Base-by-base conservation (phyloP, 2,329 filamentous ascomycete species). In the Penicillium sp. region DNA sequence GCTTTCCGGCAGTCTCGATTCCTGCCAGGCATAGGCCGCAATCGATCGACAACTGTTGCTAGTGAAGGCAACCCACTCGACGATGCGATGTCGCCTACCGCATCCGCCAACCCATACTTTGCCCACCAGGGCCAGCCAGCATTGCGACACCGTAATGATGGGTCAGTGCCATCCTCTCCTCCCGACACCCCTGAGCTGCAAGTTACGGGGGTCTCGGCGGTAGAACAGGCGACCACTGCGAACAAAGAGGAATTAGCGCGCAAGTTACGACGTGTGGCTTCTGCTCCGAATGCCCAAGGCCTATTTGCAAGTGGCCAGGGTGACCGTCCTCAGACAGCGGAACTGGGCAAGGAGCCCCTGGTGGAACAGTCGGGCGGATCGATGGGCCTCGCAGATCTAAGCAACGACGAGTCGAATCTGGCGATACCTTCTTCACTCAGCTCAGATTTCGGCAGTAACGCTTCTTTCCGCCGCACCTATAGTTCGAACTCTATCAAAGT, bases 401-500 rank as follows among this genome's bases (percentile, higher is more conserved):
- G 62, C 33, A 54, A 61, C 10, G 67, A 70, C 59, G 60, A 70
- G 57, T 60, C 63, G 10, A 68, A 63, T 48, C 64, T 73, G n/a
- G 61, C 65, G 11, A 64, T 72, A 34, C 69, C 71, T 58, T 69
- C 71, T 58, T 69, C 67, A 58, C 61, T 71, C 48, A 75, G 70
- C 19, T 77, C 88, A 16, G 81, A 82, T 53, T 82, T 87, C 51
- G 85, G 87, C 63, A 82, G 83, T 55, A 81, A 84, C 64, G 81
- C 91, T 48, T 87, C 91, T 21, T 99, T 97, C 78, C 84, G 94
- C 69, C 85, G 94, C 72, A 99, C 94, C 3, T 99, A 99, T 75
- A 97, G 94, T 76, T 97, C 93, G 65, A 99, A 97, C 76, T 97
- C 94, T 40, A 99, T 99, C 81, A 99, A 99, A 78, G 91, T 97